Base-by-base conservation (phyloP, 768 basidiomycete species). In the Chalciporus chontae region DNA sequence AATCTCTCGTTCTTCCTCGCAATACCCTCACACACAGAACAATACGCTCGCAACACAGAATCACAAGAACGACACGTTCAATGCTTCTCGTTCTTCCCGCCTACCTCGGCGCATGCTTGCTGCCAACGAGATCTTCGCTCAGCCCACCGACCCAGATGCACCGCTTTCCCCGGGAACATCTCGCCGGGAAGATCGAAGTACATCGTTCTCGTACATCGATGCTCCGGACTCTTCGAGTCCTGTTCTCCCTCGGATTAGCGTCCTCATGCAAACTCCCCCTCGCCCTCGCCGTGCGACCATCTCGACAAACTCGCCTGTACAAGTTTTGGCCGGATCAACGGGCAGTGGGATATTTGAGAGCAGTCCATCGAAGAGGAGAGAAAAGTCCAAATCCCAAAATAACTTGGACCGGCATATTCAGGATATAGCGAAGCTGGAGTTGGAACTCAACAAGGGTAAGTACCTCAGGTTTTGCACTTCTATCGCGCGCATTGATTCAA, bases 71-170 rank as follows among this genome's bases (percentile, higher is more conserved):
- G 56, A 51, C 43, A 31, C 46, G 17, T 31, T 47, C 14, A 48
- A 50, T 14, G 45, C 52, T 8, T 52, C 54, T 15, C 57, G 59
- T 15, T 54, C 65, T 2, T 73, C 77, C 18, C 80, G 83, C 18
- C 67, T 82, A n/a, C 83, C 84, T 6, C 80, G 81, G 53, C 81
- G 76, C 42, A 70, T 81, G 39, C 76, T 83, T 17, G 75, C 83
- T 24, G 86, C 84, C 1, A 85, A 78, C 58, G 77, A 89, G 63
- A 88, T 91, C 23, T 88, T 90, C 58, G 65, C 73, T 0, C 73
- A 79, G 41, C 41, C 55, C 15, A 47, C 38, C 11, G 47, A 56
- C 40, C 51, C 45, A 17, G 38, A 50, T 43, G 55, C 50, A 38
- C 58, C 57, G 11, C 54, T 68, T 27, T 64, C 60, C 8, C 63